phyloP scores from a whole-genome alignment of 129 eudicot genomes.

The Mikania micrantha region DNA sequence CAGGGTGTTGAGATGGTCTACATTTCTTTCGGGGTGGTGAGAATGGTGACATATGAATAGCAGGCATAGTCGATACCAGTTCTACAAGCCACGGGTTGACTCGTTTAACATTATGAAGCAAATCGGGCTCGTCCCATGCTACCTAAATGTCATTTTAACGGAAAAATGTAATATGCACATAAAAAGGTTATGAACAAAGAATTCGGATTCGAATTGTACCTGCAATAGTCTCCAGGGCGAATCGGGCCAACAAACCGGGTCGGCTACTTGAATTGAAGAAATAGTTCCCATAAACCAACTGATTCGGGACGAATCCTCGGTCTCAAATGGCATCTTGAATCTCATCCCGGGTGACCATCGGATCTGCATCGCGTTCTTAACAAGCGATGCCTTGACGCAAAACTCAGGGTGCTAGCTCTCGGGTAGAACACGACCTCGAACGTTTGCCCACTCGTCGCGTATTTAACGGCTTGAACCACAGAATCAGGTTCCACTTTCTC shows the following conservation, averaged over 20 bases:
- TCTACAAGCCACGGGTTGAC: constrained; percentile 97
- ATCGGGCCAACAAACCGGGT: constrained; percentile 90
- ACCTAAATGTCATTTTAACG: constrained; percentile 36
- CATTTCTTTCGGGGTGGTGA: constrained; percentile 85
- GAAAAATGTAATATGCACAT: background rate
- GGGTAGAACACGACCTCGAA: constrained; percentile 89
- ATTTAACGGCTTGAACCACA: constrained; percentile 65
- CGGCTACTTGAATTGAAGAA: constrained; percentile 78
- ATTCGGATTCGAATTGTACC: constrained; percentile 31
- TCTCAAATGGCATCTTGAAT: constrained; percentile 96
- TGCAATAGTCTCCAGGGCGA: constrained; percentile 99
- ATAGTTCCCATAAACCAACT: constrained; percentile 99
- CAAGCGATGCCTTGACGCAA: constrained; percentile 72
- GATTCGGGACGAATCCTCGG: constrained; percentile 90
- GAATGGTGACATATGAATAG: constrained; percentile 80
- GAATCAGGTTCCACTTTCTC: constrained; percentile 60
- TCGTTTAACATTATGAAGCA: constrained; percentile 90
- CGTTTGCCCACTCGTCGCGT: constrained; percentile 55
- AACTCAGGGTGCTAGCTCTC: constrained; percentile 94
- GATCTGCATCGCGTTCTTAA: constrained; percentile 73
- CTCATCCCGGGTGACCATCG: constrained; percentile 98
- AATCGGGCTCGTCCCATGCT: constrained; percentile 95
- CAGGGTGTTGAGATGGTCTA: constrained; percentile 64
- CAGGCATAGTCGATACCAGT: constrained; percentile 81
- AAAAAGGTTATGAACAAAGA: background rate